phyloP scores from a whole-genome alignment of 306 rosid species.

The Herpetospermum pedunculosum region DNA sequence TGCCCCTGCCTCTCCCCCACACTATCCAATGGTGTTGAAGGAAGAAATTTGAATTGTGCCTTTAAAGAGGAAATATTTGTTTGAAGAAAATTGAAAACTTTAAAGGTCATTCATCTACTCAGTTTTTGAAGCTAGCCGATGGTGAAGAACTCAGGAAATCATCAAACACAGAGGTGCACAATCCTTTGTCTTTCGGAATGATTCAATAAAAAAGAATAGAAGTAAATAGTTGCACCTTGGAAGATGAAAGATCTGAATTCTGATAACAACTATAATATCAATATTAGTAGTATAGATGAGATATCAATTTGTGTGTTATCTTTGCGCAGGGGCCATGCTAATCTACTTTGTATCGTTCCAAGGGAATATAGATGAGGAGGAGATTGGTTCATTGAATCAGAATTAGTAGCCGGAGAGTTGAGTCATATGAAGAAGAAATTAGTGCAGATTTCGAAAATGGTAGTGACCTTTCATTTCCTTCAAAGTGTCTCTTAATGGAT shows the following conservation, averaged over 20 bases:
- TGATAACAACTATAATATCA: neutral
- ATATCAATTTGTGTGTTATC: neutral
- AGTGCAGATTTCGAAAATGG: neutral
- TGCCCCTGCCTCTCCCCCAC: neutral
- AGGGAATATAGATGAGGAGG: neutral
- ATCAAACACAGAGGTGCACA: neutral
- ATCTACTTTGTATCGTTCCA: neutral
- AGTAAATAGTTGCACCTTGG: neutral
- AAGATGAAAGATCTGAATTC: neutral
- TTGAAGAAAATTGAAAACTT: neutral
- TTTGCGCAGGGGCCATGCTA: neutral
- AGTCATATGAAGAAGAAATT: neutral
- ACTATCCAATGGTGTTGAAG: neutral
- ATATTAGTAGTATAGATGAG: neutral
- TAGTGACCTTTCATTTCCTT: neutral
- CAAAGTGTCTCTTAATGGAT: neutral
- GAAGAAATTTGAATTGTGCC: neutral
- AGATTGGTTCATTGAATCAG: neutral
- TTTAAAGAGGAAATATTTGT: neutral
- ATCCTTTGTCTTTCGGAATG: neutral
- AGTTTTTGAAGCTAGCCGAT: neutral
- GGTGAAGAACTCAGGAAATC: neutral
- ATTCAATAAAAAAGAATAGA: neutral
- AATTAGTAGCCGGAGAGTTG: neutral
- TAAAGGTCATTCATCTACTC: neutral